Conservation (phyloP, 2,329 filamentous ascomycete genomes). For the Hymenoscyphus fraxineus region DNA sequence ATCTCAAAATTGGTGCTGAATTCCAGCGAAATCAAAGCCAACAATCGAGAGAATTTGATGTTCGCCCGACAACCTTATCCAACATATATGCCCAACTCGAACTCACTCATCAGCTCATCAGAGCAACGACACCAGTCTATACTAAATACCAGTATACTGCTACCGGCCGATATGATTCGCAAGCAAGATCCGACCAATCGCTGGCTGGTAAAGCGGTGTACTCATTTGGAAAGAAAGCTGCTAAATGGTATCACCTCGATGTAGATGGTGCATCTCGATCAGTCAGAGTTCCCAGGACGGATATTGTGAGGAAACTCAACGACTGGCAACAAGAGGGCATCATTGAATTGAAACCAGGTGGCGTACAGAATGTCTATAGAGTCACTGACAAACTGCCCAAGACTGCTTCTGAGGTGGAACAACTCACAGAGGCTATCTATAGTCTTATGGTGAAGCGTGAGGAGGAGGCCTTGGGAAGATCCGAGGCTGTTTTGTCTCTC, state of each 20-base stretch:
- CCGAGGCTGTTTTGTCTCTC: slow-evolving; percentile 48
- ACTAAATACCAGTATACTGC: slow-evolving; percentile 50
- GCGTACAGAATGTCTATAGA: slow-evolving; percentile 52
- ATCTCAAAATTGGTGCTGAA: slow-evolving; percentile 38
- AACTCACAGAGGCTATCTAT: slow-evolving; percentile 46
- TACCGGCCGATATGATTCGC: slow-evolving; percentile 33
- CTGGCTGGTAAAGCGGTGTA: slow-evolving; percentile 44
- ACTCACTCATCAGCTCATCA: slow-evolving; percentile 52
- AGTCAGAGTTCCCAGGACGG: slow-evolving; percentile 38
- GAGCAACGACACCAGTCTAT: slow-evolving; percentile 56
- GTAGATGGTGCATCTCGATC: slow-evolving; percentile 39
- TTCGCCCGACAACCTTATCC: slow-evolving; percentile 46
- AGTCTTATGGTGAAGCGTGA: slow-evolving; percentile 49
- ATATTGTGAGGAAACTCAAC: slow-evolving; percentile 53
- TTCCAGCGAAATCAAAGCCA: slow-evolving; percentile 45
- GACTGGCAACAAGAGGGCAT: slow-evolving; percentile 46
- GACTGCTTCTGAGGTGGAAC: slow-evolving; percentile 40
- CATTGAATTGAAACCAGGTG: slow-evolving; percentile 49
- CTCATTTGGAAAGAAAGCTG: slow-evolving; percentile 38
- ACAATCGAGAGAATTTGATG: slow-evolving; percentile 50
- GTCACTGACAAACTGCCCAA: slow-evolving; percentile 46
- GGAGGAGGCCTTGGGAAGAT: slow-evolving; percentile 48
- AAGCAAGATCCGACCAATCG: slow-evolving; percentile 38
- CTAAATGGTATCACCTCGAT: slow-evolving; percentile 46
- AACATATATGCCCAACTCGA: slow-evolving; percentile 60